These are phyloP conservation scores for Yamadazyma atmosphaerica DNA, from an alignment of 1,139 yeast species.

Conservation along the genomic window DNA sequence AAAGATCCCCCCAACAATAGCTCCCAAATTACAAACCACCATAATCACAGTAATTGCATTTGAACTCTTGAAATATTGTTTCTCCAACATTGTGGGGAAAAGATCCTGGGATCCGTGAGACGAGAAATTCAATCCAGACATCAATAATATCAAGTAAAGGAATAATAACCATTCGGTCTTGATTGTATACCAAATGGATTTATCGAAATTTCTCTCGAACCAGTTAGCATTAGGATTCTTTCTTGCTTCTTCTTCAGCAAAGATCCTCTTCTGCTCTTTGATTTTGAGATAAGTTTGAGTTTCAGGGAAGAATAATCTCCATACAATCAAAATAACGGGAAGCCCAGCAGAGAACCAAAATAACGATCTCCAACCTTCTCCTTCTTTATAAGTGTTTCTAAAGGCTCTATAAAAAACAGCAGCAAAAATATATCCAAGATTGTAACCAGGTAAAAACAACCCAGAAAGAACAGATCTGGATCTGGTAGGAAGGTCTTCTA, in stretches of 20 bases:
- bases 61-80: slow-evolving; percentile 34
- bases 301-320: slow-evolving; percentile 40
- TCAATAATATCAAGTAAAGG: slow-evolving; percentile 42
- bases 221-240: slow-evolving; percentile 4
- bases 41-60: slow-evolving; percentile 45
- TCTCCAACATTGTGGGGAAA: slow-evolving; percentile 47
- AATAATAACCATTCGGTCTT: slow-evolving; percentile 47
- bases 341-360: slow-evolving; percentile 48
- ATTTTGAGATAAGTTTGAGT: slow-evolving; percentile 33
- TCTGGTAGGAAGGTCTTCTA: slow-evolving; percentile 35
- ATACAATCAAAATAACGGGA: slow-evolving; percentile 35
- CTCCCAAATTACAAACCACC: slow-evolving; percentile 51
- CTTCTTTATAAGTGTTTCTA: slow-evolving; percentile 57
- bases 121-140: slow-evolving; percentile 53
- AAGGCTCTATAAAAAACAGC: slow-evolving; percentile 45
- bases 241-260: slow-evolving; percentile 9
- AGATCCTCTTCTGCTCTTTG: slow-evolving; percentile 17
- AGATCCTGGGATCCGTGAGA: slow-evolving; percentile 59
- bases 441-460: slow-evolving; percentile 41
- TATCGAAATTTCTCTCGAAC: slow-evolving; percentile 14
- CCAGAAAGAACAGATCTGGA: slow-evolving; percentile 41
- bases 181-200: slow-evolving; percentile 19
- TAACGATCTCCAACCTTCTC: slow-evolving; percentile 39
- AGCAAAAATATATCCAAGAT: slow-evolving; percentile 38
- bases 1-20: slow-evolving; percentile 48